Evolutionary conservation across 495 filamentous ascomycete genomes (phyloP), one percentile per base, ranked within the genome.

Genomic region (Collariella sp.): DNA sequence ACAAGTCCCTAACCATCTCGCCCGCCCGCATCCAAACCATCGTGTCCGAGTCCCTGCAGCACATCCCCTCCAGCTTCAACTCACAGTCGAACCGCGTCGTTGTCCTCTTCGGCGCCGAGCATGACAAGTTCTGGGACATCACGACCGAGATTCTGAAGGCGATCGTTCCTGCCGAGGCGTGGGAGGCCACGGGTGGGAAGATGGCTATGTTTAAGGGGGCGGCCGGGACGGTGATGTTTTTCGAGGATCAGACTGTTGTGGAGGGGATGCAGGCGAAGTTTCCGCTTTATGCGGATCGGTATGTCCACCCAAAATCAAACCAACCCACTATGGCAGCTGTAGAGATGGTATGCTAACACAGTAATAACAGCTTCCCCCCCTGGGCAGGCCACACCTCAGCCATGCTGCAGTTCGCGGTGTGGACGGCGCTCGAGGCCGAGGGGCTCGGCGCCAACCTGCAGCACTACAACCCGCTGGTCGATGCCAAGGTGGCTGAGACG

Each of bases 381-480:
- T 86, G 81, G 80, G 78, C 79, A 50, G 64, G 71, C 36, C 83
- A 88, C 67, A 76, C 75, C 38, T 72, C 68, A 50, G 85, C 73
- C 66, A 88, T 88, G 82, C 72, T 82, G 64, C 83, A 88, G 69
- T 81, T 72, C 70, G 70, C 74, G 19, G 50, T 83, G 42, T 89
- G 85, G 85, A 81, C 78, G 0, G 77, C 80, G 0, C 73, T 89
- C 35, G 80, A 84, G 68, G 72, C 76, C 54, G 84, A 88, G 70
- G 85, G 86, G 33, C 71, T 88, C 33, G 86, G 84, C 41, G 79
- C 77, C 64, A 88, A 82, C 71, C 74, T 89, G 5, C 86, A 89
- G 73, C 85, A 88, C 67, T 87, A 87, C 73, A 85, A 84, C 75
- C 77, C 84, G 1, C 61, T 86, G 45, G 67, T 87, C 48, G 82